These are phyloP conservation scores for Cladosporium sp. DNA, from an alignment of 2,329 filamentous ascomycete species.

Conservation along the genomic window DNA sequence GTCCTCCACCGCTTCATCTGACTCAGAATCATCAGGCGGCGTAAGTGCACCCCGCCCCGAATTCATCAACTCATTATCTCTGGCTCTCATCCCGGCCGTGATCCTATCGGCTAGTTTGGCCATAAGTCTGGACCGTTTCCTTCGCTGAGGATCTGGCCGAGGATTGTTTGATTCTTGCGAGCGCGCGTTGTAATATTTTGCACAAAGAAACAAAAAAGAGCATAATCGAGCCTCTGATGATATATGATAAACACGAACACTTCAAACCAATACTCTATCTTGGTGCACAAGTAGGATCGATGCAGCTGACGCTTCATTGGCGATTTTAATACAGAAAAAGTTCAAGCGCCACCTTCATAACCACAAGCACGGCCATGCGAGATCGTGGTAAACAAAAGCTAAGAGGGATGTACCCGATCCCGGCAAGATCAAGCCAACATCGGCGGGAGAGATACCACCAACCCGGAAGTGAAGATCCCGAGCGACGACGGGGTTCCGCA, in stretches of 20 bases:
- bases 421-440: neutral
- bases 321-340: neutral
- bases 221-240: constrained; percentile 11
- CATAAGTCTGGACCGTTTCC: constrained; percentile 9
- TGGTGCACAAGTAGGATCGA: neutral
- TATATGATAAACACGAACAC: constrained; percentile 10
- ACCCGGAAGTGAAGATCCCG: neutral
- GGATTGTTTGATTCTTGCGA: constrained; percentile 5
- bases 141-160: constrained; percentile 7
- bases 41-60: constrained; percentile 9
- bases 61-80: constrained; percentile 8
- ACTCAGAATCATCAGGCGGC: constrained; percentile 1
- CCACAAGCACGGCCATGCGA: constrained; percentile 6
- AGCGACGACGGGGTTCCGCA: neutral
- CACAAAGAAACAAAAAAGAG: constrained; percentile 1
- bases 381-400: neutral
- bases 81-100: constrained; percentile 11
- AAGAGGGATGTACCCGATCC: neutral
- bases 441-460: neutral
- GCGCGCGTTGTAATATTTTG: constrained; percentile 6
- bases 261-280: neutral
- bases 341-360: constrained; percentile 1
- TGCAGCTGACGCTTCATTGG: neutral
- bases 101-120: constrained; percentile 9
- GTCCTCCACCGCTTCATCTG: neutral